A percentile compares a stretch with the other conserved stretches of the same genome.
phyloP scores from a whole-genome alignment of 257 asterid species.

The Ocimum tenuiflorum region DNA sequence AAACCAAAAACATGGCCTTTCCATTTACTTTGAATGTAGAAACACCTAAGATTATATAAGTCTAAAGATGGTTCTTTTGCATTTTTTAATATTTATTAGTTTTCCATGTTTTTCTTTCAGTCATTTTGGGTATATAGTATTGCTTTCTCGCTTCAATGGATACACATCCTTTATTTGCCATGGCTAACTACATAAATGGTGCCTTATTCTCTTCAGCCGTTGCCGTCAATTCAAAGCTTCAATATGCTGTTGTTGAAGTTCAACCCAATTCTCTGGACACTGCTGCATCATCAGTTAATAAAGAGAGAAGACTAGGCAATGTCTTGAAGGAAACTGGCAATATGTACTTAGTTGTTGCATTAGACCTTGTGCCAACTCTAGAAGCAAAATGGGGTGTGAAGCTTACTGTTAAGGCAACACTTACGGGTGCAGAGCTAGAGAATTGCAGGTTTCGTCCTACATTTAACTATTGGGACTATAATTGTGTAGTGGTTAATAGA shows the following conservation, averaged over 20 bases:
- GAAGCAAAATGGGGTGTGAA: conserved; percentile 87
- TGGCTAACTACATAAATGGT: too few species aligned
- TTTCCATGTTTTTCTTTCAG: neutral
- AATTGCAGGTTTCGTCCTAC: conserved; percentile 55
- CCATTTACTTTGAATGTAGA: neutral
- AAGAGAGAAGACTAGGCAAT: conserved; percentile 63
- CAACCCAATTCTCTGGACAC: conserved; percentile 34
- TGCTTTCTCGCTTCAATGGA: neutral
- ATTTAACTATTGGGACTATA: neutral
- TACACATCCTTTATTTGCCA: neutral
- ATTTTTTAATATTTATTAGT: neutral
- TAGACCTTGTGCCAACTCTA: conserved; percentile 73
- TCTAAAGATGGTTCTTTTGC: too few species aligned
- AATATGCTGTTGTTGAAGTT: conserved; percentile 84
- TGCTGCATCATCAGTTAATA: conserved; percentile 37
- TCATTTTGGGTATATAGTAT: neutral
- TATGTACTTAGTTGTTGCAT: conserved; percentile 58
- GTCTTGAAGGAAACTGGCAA: conserved; percentile 47
- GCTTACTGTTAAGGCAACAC: conserved; percentile 58
- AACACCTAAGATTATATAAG: neutral
- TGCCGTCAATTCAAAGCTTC: conserved; percentile 87
- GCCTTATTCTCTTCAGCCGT: conserved; percentile 48
- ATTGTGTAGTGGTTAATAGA: neutral
- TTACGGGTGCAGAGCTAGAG: conserved; percentile 81
- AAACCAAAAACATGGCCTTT: neutral